Percentiles rank a stretch among this genome's conserved stretches.
phyloP scores from a whole-genome alignment of 306 rosid genomes.

The Elaeagnus macrophylla region DNA sequence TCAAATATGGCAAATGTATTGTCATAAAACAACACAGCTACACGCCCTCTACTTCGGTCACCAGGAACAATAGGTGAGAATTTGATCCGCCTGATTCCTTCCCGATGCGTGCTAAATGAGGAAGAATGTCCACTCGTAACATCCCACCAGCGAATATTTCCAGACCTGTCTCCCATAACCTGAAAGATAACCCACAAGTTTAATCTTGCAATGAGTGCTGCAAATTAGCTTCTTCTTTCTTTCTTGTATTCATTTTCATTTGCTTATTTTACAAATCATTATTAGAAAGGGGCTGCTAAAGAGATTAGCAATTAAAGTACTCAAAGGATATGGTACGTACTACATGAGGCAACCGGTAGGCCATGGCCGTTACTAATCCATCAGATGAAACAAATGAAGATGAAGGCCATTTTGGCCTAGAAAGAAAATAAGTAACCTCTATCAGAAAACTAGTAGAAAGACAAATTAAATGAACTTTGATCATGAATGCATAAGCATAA shows the following conservation, averaged over 20 bases:
- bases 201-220: constrained; percentile 7
- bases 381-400: constrained; percentile 79
- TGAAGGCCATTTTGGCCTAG: constrained; percentile 98
- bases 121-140: constrained; percentile 88
- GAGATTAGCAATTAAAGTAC: constrained; percentile 7
- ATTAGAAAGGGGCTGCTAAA: not conserved
- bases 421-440: constrained; percentile 19
- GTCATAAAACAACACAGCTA: constrained; percentile 88
- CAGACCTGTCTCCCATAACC: constrained; percentile 98
- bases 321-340: constrained; percentile 32
- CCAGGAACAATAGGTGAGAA: constrained; percentile 88
- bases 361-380: constrained; percentile 95
- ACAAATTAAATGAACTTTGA: not conserved
- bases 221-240: not conserved
- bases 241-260: too few species aligned
- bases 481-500: too few species aligned
- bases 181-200: constrained; percentile 33
- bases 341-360: constrained; percentile 96
- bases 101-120: constrained; percentile 87
- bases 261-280: too few species aligned
- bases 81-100: constrained; percentile 85
- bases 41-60: constrained; percentile 83
- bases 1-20: constrained; percentile 91
- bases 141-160: constrained; percentile 98
- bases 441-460: constrained; percentile 24